Evolutionary conservation across 352 stramenopile species (phyloP).

Genomic region (Phytopythium boreale): DNA sequence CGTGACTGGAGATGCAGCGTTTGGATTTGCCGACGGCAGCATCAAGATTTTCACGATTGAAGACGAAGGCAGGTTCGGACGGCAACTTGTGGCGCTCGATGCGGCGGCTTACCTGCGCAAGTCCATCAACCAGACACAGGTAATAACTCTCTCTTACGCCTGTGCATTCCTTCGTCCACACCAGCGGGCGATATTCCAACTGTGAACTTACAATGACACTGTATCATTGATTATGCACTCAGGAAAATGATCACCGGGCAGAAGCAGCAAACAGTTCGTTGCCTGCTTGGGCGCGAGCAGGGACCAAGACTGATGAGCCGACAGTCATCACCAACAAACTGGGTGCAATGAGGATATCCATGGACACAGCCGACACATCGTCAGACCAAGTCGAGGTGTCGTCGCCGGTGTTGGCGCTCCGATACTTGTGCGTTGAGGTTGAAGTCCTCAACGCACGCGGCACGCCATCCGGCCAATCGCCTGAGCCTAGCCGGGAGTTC

Average conservation of each 20-base stretch:
- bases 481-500: constrained; percentile 15
- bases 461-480: neutral
- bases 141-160: neutral
- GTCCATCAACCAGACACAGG: constrained; percentile 28
- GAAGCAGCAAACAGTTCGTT: constrained; percentile 45
- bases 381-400: constrained; percentile 31
- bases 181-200: neutral
- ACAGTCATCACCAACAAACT: constrained; percentile 2
- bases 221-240: neutral
- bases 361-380: neutral
- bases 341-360: neutral
- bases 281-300: constrained; percentile 52
- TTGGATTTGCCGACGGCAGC: constrained; percentile 71
- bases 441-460: neutral
- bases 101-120: constrained; percentile 50
- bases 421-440: constrained; percentile 39
- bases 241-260: neutral
- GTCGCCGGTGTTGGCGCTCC: constrained; percentile 41
- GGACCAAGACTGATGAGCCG: neutral
- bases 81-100: constrained; percentile 45
- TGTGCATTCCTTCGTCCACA: neutral
- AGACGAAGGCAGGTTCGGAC: constrained; percentile 37
- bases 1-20: constrained; percentile 53
- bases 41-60: constrained; percentile 55
- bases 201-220: neutral